phyloP scores from a whole-genome alignment of 2,329 filamentous ascomycete species.

The Trichoderma polysporum region DNA sequence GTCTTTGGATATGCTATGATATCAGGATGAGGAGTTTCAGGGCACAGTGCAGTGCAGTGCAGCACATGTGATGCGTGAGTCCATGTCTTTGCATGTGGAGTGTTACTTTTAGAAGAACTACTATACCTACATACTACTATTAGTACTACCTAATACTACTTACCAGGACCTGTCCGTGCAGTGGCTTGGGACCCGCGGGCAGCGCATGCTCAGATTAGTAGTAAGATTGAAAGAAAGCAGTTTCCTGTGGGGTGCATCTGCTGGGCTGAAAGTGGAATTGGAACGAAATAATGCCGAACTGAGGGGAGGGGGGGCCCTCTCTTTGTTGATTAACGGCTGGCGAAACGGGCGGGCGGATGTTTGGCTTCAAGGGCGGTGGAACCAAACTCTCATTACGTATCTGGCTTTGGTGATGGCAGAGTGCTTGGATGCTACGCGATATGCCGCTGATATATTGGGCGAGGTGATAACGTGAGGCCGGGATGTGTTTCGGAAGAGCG shows the following conservation, averaged over 20 bases:
- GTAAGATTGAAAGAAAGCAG: background rate
- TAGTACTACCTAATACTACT: background rate
- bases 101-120: background rate
- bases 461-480: background rate
- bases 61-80: background rate
- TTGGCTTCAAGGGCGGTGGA: background rate
- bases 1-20: background rate
- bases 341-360: background rate
- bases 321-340: background rate
- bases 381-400: background rate
- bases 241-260: background rate
- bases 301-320: background rate
- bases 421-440: background rate
- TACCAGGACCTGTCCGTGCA: background rate
- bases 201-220: background rate
- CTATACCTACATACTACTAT: too few relatives aligned
- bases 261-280: conserved; percentile 13
- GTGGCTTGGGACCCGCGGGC: background rate
- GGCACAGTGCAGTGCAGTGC: background rate
- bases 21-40: conserved; percentile 1
- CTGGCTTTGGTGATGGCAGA: too few relatives aligned
- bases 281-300: conserved; percentile 17
- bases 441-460: background rate
- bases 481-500: background rate
- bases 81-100: background rate